phyloP scores from a whole-genome alignment of 768 basidiomycete species.

The Mycena crocata region DNA sequence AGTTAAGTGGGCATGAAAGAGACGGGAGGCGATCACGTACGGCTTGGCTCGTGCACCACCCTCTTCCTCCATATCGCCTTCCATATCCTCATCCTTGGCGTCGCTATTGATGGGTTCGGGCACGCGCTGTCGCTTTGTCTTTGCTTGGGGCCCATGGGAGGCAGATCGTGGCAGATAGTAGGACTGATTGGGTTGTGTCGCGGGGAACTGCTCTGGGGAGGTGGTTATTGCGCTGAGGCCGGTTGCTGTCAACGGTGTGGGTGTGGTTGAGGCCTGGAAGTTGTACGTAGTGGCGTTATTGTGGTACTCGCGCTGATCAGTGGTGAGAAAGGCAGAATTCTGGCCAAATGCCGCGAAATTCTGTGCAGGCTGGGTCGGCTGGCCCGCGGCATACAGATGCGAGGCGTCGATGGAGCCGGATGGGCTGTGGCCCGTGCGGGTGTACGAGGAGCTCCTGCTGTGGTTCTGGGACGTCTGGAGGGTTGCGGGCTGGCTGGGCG shows the following conservation, averaged over 20 bases:
- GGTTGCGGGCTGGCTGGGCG: conserved; percentile 1
- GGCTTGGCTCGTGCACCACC: conserved; percentile 56
- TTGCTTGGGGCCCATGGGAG: conserved; percentile 37
- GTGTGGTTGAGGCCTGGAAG: conserved; percentile 12
- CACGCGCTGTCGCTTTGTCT: conserved; percentile 52
- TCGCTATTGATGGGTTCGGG: conserved; percentile 46
- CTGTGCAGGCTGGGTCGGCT: conserved; percentile 10
- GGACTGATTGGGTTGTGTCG: conserved; percentile 17
- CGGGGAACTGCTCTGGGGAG: background rate
- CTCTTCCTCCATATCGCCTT: conserved; percentile 49
- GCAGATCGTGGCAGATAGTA: conserved; percentile 36
- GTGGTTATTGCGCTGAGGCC: conserved; percentile 28
- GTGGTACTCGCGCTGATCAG: conserved; percentile 32
- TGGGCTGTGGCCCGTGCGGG: conserved; percentile 22
- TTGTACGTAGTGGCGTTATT: conserved; percentile 29
- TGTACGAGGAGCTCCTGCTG: conserved; percentile 16
- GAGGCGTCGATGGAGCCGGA: conserved; percentile 22
- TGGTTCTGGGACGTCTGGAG: conserved; percentile 3
- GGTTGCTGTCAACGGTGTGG: conserved; percentile 26
- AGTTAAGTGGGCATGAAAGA: conserved; percentile 16
- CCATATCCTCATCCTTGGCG: conserved; percentile 49
- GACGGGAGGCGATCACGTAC: conserved; percentile 42
- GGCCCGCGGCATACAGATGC: background rate
- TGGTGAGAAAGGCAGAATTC: conserved; percentile 25
- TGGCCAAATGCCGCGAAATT: conserved; percentile 16